Evolutionary conservation across 495 filamentous ascomycete species (phyloP).

Genomic region (Aspergillus egyptiacus): DNA sequence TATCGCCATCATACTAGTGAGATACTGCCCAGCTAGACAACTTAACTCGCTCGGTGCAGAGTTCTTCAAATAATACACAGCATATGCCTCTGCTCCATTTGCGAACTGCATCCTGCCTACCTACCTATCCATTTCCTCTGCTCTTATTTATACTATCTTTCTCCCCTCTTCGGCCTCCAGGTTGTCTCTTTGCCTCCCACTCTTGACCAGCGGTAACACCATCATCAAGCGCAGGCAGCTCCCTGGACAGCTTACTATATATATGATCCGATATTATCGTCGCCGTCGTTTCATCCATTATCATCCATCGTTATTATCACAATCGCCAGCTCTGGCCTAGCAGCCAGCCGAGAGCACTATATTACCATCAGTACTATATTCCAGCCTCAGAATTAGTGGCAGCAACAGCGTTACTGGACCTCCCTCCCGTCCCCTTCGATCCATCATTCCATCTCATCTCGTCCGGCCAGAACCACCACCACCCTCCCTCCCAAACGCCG

Average conservation of each 20-base stretch:
- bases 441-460: slow-evolving; percentile 12
- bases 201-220: slow-evolving; percentile 13
- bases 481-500: slow-evolving; percentile 8
- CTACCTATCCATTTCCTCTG: no score
- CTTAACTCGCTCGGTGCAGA: slow-evolving; percentile 4
- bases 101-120: neutral
- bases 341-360: neutral
- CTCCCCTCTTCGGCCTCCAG: neutral
- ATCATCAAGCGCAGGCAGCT: neutral
- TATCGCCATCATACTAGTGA: no score
- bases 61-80: slow-evolving; percentile 14
- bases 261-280: slow-evolving; percentile 13
- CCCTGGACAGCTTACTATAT: slow-evolving; percentile 15
- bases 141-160: slow-evolving; percentile 5
- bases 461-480: slow-evolving; percentile 10
- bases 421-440: slow-evolving; percentile 16
- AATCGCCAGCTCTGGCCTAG: slow-evolving; percentile 1
- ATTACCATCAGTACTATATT: slow-evolving; percentile 11
- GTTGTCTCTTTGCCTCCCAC: neutral
- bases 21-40: no score
- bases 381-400: slow-evolving; percentile 14
- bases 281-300: slow-evolving; percentile 8
- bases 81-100: slow-evolving; percentile 11
- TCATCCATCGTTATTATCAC: neutral
- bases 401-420: slow-evolving; percentile 1